Base-by-base conservation (phyloP, 179 eudicot genomes). In the Heliamphora pulchella region DNA sequence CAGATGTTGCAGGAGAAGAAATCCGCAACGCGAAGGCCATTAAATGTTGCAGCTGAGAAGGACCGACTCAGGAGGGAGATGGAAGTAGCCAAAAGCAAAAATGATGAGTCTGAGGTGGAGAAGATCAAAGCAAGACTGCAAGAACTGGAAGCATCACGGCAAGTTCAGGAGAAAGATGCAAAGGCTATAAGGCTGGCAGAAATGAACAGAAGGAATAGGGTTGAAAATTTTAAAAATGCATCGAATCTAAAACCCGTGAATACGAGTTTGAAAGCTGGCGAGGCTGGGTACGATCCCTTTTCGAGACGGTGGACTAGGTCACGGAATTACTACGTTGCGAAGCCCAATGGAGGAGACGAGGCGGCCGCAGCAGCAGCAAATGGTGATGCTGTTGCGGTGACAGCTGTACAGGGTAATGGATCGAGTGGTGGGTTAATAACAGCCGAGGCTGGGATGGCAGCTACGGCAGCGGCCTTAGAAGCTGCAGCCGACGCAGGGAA, bases 261-360 rank as follows among this genome's bases (percentile, higher is more conserved):
- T 68, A 77, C 81, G 9, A 78, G 89, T 46, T 86, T 94, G 74
- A 96, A 96, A 86, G 90, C 91, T 0, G 99, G 99, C 44, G 96
- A 96, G 82, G 98, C 98, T 0, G 99, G 99, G 59, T 96, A 96
- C 77, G 99, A 96, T 75, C 99, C 99, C 6, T 96, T 96, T 83
- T 96, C 99, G 5, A 92, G 99, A 82, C 91, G 99, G 78, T 96
- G 99, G 99, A 96, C 99, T 17, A 81, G 97, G 84, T 96, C 99
- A 5, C 89, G 81, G 80, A 95, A 95, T 83, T 95, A 95, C 81
- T 95, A 91, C 59, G 80, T 88, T 22, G 71, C 92, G 13, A 90
- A 90, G 80, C 48, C 83, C 47, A 83, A 80, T 64, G 92, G 81
- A 14, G 97, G 85, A 75, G 86, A 71, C 48, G 74, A 47, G 39